Evolutionary conservation across 2,329 filamentous ascomycete genomes (phyloP).

Genomic region (Aspergillus chevalieri): DNA sequence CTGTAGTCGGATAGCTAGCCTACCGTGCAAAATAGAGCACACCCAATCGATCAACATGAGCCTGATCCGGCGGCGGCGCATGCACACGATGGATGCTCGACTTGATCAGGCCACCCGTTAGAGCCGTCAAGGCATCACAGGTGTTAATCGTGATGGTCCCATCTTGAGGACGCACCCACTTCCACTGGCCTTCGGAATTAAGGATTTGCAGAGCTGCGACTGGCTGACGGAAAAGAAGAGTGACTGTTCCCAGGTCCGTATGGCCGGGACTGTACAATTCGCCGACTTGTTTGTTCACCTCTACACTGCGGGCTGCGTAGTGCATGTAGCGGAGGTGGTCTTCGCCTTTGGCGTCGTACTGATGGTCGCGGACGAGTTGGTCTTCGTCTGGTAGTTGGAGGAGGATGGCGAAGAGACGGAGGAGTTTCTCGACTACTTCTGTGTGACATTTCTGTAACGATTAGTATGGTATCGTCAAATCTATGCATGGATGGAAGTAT

Average conservation of each 20-base stretch:
- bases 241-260: constrained; percentile 53
- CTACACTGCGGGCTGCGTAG: constrained; percentile 46
- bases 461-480: not conserved
- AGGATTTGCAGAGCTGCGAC: constrained; percentile 54
- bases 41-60: constrained; percentile 38
- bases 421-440: constrained; percentile 37
- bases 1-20: not conserved
- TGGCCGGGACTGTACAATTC: constrained; percentile 46
- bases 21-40: constrained; percentile 44
- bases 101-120: constrained; percentile 48
- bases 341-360: constrained; percentile 53
- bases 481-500: too few species aligned
- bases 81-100: constrained; percentile 47
- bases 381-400: constrained; percentile 57
- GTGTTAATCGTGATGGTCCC: constrained; percentile 50
- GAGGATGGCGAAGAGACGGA: constrained; percentile 56
- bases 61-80: constrained; percentile 45
- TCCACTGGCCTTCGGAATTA: constrained; percentile 45
- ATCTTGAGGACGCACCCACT: constrained; percentile 45
- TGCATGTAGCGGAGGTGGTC: constrained; percentile 60
- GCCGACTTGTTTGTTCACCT: constrained; percentile 43
- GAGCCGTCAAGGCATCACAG: constrained; percentile 44
- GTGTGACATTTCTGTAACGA: constrained; percentile 23
- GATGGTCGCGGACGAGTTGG: constrained; percentile 50
- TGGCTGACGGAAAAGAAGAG: constrained; percentile 54